These are phyloP conservation scores for Macrolepiota dolichaula DNA, from an alignment of 768 basidiomycete genomes.

Conservation along the genomic window DNA sequence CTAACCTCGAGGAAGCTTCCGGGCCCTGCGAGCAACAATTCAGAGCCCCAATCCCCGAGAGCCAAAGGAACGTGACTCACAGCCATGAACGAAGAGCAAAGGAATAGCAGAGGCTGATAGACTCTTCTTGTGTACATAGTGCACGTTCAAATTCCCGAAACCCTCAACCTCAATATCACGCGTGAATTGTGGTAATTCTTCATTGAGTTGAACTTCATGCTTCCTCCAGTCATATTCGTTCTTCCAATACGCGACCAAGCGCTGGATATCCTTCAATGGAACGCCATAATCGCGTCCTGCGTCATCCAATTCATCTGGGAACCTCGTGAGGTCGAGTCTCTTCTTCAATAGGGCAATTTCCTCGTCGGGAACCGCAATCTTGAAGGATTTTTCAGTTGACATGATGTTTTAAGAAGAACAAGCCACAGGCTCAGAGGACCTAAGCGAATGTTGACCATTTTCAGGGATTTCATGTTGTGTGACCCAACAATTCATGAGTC, in stretches of 20 bases:
- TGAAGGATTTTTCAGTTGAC: too few relatives aligned
- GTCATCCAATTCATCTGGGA: constrained; percentile 43
- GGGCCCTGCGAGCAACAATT: constrained; percentile 31
- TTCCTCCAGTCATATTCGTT: constrained; percentile 51
- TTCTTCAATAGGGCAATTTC: too few relatives aligned
- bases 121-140: constrained; percentile 57
- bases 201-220: constrained; percentile 46
- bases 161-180: constrained; percentile 45
- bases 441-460: too few relatives aligned
- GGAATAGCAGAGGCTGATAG: constrained; percentile 36
- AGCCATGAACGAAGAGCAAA: constrained; percentile 45
- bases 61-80: constrained; percentile 21
- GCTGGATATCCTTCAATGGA: constrained; percentile 41
- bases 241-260: constrained; percentile 44
- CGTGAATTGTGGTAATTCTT: constrained; percentile 51
- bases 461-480: too few relatives aligned
- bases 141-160: constrained; percentile 40
- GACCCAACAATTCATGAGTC: too few relatives aligned
- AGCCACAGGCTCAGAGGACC: too few relatives aligned
- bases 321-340: constrained; percentile 36
- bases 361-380: too few relatives aligned
- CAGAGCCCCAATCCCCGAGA: neutral
- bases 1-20: constrained; percentile 55
- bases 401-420: too few relatives aligned
- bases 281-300: too few relatives aligned